phyloP scores from a whole-genome alignment of 805 yeast species.

The Tetrapisispora nanseiensis region DNA sequence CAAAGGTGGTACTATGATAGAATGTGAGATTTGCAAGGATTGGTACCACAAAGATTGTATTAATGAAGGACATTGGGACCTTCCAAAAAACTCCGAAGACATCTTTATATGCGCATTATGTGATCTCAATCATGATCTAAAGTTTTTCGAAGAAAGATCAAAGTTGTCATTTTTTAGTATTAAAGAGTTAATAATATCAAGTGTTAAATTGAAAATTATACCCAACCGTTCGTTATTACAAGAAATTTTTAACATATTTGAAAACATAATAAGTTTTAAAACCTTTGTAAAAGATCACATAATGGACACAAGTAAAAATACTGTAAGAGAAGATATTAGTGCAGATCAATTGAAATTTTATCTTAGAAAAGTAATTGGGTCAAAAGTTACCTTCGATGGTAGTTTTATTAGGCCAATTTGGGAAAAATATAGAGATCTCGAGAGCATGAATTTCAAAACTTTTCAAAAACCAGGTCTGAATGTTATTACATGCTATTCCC shows the following conservation, averaged over 20 bases:
- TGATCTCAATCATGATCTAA: constrained; percentile 21
- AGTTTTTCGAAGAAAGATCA: constrained; percentile 11
- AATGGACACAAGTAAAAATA: constrained; percentile 11
- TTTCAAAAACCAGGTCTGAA: background rate
- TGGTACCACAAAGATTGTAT: constrained; percentile 64
- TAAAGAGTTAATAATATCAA: constrained; percentile 10
- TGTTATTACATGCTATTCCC: constrained; percentile 6
- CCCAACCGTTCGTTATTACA: constrained; percentile 12
- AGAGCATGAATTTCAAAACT: background rate
- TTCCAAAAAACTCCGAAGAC: constrained; percentile 28
- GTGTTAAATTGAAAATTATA: constrained; percentile 13
- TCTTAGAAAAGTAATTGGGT: constrained; percentile 41
- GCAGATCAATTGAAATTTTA: constrained; percentile 32
- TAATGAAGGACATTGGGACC: constrained; percentile 29
- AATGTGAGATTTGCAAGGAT: constrained; percentile 59
- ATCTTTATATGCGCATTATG: constrained; percentile 48
- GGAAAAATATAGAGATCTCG: constrained; percentile 6
- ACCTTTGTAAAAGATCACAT: constrained; percentile 4
- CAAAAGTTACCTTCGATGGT: constrained; percentile 16
- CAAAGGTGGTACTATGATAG: constrained; percentile 50
- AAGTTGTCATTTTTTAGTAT: constrained; percentile 13
- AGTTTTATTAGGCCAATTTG: constrained; percentile 7
- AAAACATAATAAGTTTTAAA: constrained; percentile 10
- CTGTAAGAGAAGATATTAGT: constrained; percentile 15
- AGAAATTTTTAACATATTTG: constrained; percentile 10